These are phyloP conservation scores for Citrus mangshanensis DNA, from an alignment of 345 rosid genomes.

Conservation along the genomic window DNA sequence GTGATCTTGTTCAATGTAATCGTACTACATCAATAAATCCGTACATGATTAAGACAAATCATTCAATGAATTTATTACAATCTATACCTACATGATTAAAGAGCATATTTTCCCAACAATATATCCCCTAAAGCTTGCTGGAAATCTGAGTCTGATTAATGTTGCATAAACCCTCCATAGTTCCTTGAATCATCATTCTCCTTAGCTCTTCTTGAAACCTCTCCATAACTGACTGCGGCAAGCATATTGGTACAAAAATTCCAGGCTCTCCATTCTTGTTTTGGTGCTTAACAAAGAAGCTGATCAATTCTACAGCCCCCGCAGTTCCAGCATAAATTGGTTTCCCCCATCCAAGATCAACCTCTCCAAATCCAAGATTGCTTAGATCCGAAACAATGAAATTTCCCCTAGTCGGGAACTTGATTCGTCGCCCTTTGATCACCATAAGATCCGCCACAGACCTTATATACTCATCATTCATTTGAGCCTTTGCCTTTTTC, in stretches of 20 bases:
- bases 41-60: no score
- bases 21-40: no score
- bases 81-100: no score
- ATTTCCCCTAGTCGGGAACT: background rate
- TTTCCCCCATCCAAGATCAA: constrained; percentile 31
- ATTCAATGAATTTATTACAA: no score
- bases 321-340: constrained; percentile 19
- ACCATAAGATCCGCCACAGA: constrained; percentile 14
- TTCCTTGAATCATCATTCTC: background rate
- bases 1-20: no score
- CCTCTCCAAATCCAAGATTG: background rate
- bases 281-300: background rate
- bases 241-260: constrained; percentile 8
- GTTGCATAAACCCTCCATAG: background rate
- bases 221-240: constrained; percentile 23
- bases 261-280: constrained; percentile 20
- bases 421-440: constrained; percentile 15
- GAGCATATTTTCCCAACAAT: no score
- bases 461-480: constrained; percentile 14
- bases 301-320: background rate
- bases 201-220: constrained; percentile 15
- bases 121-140: background rate
- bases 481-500: constrained; percentile 7
- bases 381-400: background rate
- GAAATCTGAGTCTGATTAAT: background rate